Conservation (phyloP, 305 asterid genomes). For the Euphrasia arctica region DNA sequence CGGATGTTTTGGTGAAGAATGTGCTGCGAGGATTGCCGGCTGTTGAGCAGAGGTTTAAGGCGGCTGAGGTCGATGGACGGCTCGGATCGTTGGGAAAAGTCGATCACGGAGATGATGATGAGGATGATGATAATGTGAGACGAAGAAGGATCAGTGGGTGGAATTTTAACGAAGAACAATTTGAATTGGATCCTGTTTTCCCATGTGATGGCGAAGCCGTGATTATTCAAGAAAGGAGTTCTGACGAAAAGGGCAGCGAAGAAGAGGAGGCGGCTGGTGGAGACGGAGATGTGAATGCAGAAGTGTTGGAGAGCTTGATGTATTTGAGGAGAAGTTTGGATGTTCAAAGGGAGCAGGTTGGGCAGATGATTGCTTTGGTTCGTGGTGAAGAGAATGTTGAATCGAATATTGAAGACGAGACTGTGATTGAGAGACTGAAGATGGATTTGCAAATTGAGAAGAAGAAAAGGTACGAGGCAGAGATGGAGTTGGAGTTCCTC, state of each 20-base stretch:
- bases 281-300: conserved; percentile 19
- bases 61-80: conserved; percentile 5
- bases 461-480: conserved; percentile 47
- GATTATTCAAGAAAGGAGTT: conserved; percentile 28
- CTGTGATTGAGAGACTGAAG: conserved; percentile 43
- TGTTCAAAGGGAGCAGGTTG: conserved; percentile 51
- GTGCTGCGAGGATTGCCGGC: conserved; percentile 60
- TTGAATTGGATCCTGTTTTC: conserved; percentile 61
- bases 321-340: conserved; percentile 56
- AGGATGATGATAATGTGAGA: conserved; percentile 30
- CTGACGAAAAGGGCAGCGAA: background rate
- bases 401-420: conserved; percentile 42
- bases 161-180: conserved; percentile 75
- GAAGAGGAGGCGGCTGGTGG: conserved; percentile 2
- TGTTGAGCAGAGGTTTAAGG: conserved; percentile 54
- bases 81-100: conserved; percentile 1
- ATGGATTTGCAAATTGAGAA: conserved; percentile 54
- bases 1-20: conserved; percentile 54
- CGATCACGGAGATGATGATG: background rate
- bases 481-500: conserved; percentile 55
- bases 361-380: conserved; percentile 37
- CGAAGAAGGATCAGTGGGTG: conserved; percentile 82
- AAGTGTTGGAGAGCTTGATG: conserved; percentile 39
- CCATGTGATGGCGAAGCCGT: conserved; percentile 46
- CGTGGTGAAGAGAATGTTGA: conserved; percentile 37